These are phyloP conservation scores for Platanus orientalis DNA, from an alignment of 164 flowering plant genomes.

Conservation along the genomic window DNA sequence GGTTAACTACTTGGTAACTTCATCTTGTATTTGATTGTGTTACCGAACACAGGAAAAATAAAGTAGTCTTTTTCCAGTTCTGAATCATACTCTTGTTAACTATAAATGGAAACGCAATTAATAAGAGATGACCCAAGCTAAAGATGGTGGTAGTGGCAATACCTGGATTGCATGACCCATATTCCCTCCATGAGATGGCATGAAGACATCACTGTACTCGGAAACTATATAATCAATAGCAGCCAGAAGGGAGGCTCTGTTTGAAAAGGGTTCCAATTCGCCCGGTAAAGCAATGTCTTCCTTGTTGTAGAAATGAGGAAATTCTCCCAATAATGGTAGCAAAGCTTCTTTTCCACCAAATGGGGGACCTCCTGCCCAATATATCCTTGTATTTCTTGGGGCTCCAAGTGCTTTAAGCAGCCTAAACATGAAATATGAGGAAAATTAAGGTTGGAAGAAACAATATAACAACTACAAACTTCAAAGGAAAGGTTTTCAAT, in stretches of 20 bases:
- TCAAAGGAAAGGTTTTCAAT: not conserved
- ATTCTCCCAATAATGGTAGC: constrained; percentile 60
- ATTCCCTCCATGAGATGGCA: constrained; percentile 99
- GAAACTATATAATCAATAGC: constrained; percentile 86
- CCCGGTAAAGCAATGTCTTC: constrained; percentile 84
- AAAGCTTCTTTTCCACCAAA: constrained; percentile 85
- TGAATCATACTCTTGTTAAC: not conserved
- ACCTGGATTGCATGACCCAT: constrained; percentile 99
- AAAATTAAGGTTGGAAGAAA: not conserved
- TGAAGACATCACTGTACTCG: constrained; percentile 83
- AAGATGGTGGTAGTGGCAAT: constrained; percentile 5
- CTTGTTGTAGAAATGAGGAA: constrained; percentile 81
- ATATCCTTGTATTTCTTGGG: constrained; percentile 69
- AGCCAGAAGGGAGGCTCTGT: constrained; percentile 79
- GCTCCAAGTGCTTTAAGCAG: constrained; percentile 95
- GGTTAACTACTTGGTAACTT: not conserved
- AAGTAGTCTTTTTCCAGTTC: not conserved
- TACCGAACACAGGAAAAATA: not conserved
- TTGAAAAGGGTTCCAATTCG: constrained; percentile 72
- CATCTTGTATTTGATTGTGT: not conserved
- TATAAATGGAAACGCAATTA: not conserved
- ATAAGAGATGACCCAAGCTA: not conserved
- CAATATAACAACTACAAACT: not conserved
- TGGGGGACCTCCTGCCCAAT: constrained; percentile 92
- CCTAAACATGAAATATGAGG: constrained; percentile 30